A percentile compares a stretch with the other conserved stretches of the same genome.
These are phyloP conservation scores for Trichoderma asperellum DNA, from an alignment of 2,329 filamentous ascomycete genomes.

Conservation along the genomic window DNA sequence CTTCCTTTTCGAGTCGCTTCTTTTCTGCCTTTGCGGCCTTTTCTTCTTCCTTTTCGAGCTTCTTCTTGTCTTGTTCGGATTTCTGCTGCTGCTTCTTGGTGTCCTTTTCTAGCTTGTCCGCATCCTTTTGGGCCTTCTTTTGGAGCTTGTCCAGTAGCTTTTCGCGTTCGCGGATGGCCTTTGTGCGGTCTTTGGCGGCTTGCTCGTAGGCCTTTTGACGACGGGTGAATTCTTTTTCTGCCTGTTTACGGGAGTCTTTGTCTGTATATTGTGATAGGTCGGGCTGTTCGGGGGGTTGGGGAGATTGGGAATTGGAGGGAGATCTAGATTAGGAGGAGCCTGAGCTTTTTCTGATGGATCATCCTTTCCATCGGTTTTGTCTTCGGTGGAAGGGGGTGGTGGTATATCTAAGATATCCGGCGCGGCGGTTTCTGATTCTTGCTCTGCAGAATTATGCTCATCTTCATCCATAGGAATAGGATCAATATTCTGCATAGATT, in stretches of 20 bases:
- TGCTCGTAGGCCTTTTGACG: constrained; percentile 67
- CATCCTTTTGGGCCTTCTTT: constrained; percentile 50
- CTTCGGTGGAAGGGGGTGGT: not conserved
- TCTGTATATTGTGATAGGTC: constrained; percentile 63
- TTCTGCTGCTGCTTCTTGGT: constrained; percentile 39
- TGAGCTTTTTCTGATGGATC: not conserved
- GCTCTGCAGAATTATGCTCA: constrained; percentile 20
- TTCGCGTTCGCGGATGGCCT: constrained; percentile 63
- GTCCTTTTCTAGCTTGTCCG: constrained; percentile 46
- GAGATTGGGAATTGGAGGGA: constrained; percentile 51
- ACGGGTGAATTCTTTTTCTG: constrained; percentile 68
- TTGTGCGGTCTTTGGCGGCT: constrained; percentile 68
- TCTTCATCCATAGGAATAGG: constrained; percentile 45
- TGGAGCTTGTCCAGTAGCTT: constrained; percentile 61
- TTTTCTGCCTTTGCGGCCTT: constrained; percentile 43
- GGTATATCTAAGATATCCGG: not conserved
- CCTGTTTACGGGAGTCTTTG: constrained; percentile 67
- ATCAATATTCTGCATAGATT: constrained; percentile 45
- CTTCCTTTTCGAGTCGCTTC: constrained; percentile 38
- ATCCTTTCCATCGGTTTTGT: not conserved
- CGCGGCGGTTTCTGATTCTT: not conserved
- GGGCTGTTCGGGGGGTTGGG: constrained; percentile 54
- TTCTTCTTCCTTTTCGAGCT: constrained; percentile 50
- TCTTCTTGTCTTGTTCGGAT: constrained; percentile 46
- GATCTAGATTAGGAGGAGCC: constrained; percentile 33